phyloP scores from a whole-genome alignment of 139 green algal genomes.

The Trebouxia sp. region DNA sequence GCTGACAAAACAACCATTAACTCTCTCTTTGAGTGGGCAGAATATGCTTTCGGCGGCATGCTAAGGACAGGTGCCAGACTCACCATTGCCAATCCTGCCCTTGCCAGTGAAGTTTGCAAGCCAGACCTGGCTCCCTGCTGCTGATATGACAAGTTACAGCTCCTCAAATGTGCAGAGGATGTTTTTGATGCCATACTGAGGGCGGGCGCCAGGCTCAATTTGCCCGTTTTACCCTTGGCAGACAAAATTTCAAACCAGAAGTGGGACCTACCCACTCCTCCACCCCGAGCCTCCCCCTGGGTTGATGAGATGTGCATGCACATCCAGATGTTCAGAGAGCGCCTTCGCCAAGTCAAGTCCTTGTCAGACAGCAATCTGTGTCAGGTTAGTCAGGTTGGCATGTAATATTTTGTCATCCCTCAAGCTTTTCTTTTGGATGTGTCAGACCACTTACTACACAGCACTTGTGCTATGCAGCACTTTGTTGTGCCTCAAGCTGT shows the following conservation, averaged over 20 bases:
- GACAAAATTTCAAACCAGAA: slow-evolving; percentile 31
- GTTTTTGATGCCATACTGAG: slow-evolving; percentile 36
- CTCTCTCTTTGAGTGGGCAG: slow-evolving; percentile 39
- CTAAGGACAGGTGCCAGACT: too few relatives aligned
- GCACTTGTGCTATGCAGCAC: background rate
- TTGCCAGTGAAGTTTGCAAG: too few relatives aligned
- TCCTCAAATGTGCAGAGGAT: slow-evolving; percentile 46
- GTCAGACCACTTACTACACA: too few relatives aligned
- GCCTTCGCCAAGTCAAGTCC: slow-evolving; percentile 35
- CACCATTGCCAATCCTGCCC: too few relatives aligned
- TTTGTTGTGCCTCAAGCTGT: too few relatives aligned
- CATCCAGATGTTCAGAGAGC: slow-evolving; percentile 40
- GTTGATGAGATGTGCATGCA: slow-evolving; percentile 44
- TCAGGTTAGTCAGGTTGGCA: slow-evolving; percentile 1
- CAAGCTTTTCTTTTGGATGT: too few relatives aligned
- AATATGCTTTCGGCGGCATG: slow-evolving; percentile 30
- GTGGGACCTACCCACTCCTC: slow-evolving; percentile 40
- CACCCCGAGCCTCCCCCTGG: slow-evolving; percentile 36
- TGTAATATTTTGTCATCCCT: too few relatives aligned
- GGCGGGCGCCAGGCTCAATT: slow-evolving; percentile 26
- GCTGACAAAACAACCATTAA: slow-evolving; percentile 27
- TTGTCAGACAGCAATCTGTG: background rate
- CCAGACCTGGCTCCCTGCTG: too few relatives aligned
- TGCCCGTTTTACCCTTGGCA: slow-evolving; percentile 28
- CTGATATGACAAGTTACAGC: too few relatives aligned